Percentiles rank a stretch among this genome's conserved stretches.
These are phyloP conservation scores for Hyphopichia khmerensis DNA, from an alignment of 1,139 yeast genomes.

Conservation along the genomic window DNA sequence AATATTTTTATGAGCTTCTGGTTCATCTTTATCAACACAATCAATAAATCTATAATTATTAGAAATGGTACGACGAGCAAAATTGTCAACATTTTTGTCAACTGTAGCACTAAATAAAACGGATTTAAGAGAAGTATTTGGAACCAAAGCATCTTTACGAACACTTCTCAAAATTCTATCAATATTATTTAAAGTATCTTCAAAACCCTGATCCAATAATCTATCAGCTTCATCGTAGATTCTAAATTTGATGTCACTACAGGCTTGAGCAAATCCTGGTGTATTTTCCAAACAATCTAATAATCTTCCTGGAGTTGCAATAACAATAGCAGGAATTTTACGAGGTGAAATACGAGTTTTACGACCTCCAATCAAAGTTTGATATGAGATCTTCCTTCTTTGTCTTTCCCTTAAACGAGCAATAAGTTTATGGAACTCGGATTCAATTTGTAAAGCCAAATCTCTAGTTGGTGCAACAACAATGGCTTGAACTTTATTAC, in stretches of 20 bases:
- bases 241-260: slow-evolving; percentile 57
- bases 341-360: slow-evolving; percentile 18
- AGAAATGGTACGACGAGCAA: slow-evolving; percentile 69
- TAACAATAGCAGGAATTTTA: slow-evolving; percentile 50
- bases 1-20: slow-evolving; percentile 79
- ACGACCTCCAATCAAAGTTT: slow-evolving; percentile 42
- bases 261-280: slow-evolving; percentile 41
- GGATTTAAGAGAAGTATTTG: slow-evolving; percentile 48
- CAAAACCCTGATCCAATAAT: slow-evolving; percentile 74
- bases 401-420: slow-evolving; percentile 13
- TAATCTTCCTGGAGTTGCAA: slow-evolving; percentile 91
- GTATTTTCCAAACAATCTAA: slow-evolving; percentile 54
- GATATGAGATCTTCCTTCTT: slow-evolving; percentile 17
- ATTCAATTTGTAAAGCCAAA: slow-evolving; percentile 79
- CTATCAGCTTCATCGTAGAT: slow-evolving; percentile 91
- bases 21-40: slow-evolving; percentile 72
- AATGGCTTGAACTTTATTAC: slow-evolving; percentile 51
- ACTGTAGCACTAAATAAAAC: slow-evolving; percentile 88
- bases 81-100: slow-evolving; percentile 59
- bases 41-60: slow-evolving; percentile 66
- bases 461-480: slow-evolving; percentile 92
- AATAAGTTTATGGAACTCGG: slow-evolving; percentile 54
- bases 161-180: slow-evolving; percentile 45
- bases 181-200: slow-evolving; percentile 58
- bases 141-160: slow-evolving; percentile 27